Evolutionary conservation across 345 rosid species (phyloP).

Genomic region (Salix purpurea): DNA sequence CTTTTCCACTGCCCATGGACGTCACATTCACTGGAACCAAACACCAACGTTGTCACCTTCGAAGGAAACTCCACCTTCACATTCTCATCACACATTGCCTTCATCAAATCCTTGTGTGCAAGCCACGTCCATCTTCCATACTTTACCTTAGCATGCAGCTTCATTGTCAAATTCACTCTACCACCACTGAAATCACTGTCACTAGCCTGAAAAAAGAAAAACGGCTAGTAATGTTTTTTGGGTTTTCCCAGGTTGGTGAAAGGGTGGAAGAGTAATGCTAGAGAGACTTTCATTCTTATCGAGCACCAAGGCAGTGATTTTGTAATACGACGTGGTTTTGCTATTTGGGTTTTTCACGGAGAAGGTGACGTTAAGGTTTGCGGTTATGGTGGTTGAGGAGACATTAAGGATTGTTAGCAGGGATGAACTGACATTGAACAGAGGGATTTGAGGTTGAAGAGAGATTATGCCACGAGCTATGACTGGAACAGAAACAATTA

Average conservation of each 20-base stretch:
- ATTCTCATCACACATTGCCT: not conserved
- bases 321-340: not conserved
- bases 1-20: constrained; percentile 5
- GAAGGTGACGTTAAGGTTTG: not conserved
- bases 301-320: not conserved
- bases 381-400: not conserved
- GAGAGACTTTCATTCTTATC: not conserved
- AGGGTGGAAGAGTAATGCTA: not conserved
- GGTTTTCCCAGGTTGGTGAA: not conserved
- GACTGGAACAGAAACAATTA: not conserved
- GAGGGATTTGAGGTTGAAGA: constrained; percentile 5
- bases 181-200: not conserved
- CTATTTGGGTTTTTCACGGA: not conserved
- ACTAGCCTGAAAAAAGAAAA: not conserved
- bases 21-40: not conserved
- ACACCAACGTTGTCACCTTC: not conserved
- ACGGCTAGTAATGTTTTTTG: not conserved
- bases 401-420: not conserved
- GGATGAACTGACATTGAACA: not conserved
- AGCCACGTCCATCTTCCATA: constrained; percentile 20
- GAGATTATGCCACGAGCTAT: not conserved
- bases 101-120: not conserved
- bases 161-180: not conserved
- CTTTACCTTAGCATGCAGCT: not conserved
- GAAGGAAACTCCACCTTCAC: not conserved